Evolutionary conservation across 768 basidiomycete genomes (phyloP).

Genomic region (Ramaria sp.): DNA sequence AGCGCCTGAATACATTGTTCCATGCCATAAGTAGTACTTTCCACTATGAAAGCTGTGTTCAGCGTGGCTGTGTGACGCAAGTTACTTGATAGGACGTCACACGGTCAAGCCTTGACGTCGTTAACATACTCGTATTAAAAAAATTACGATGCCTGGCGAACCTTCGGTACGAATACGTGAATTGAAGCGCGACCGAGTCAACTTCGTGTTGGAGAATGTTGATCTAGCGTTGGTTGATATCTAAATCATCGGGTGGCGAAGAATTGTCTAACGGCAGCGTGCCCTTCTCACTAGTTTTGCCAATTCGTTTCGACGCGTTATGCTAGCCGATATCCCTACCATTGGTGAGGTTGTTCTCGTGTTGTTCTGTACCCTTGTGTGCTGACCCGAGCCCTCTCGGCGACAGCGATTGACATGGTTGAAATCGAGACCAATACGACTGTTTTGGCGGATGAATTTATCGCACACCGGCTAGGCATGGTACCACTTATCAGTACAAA

Average conservation of each 20-base stretch:
- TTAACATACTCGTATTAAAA: background rate
- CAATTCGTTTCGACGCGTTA: conserved; percentile 85
- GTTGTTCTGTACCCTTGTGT: background rate
- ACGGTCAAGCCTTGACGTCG: background rate
- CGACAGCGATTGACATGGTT: conserved; percentile 89
- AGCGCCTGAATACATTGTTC: background rate
- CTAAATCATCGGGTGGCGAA: conserved; percentile 7
- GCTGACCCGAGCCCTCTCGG: background rate
- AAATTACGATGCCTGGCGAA: conserved; percentile 4
- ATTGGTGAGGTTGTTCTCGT: conserved; percentile 51
- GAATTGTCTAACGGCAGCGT: conserved; percentile 5
- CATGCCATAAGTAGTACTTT: background rate
- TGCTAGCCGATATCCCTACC: conserved; percentile 96
- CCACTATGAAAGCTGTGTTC: too few relatives aligned
- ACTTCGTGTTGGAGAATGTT: conserved; percentile 92
- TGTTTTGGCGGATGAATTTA: conserved; percentile 93
- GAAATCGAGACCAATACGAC: conserved; percentile 86
- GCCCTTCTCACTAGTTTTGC: conserved; percentile 51
- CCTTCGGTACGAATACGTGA: conserved; percentile 65
- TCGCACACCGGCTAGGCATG: conserved; percentile 92
- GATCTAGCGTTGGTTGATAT: conserved; percentile 64
- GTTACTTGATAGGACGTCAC: background rate
- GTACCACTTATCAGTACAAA: conserved; percentile 81
- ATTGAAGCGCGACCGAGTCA: conserved; percentile 73
- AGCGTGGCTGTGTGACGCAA: background rate